Evolutionary conservation across 306 rosid genomes (phyloP).

Genomic region (Lathyrus sativus): DNA sequence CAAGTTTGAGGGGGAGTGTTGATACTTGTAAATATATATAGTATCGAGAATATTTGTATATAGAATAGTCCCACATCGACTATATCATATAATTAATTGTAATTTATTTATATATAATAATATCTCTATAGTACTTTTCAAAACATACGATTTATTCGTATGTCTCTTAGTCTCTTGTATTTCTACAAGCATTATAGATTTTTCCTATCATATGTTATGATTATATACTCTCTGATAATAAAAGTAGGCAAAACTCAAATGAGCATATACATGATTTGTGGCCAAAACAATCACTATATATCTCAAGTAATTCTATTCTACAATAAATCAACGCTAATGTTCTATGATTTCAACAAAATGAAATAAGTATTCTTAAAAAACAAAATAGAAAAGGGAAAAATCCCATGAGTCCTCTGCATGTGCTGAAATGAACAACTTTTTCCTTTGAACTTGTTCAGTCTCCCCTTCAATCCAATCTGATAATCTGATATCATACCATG

Average conservation of each 20-base stretch:
- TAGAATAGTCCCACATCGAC: no score
- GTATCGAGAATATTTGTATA: no score
- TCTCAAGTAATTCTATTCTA: constrained; percentile 18
- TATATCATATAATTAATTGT: no score
- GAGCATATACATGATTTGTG: constrained; percentile 10
- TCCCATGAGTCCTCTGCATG: background rate
- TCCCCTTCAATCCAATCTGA: background rate
- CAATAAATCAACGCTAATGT: background rate
- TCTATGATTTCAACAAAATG: constrained; percentile 1
- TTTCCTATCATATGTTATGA: background rate
- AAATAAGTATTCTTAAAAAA: background rate
- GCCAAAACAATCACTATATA: background rate
- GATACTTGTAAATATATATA: no score
- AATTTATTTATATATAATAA: no score
- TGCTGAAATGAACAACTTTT: background rate
- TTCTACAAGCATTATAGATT: no score
- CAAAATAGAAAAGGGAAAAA: background rate
- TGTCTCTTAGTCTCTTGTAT: no score
- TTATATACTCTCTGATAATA: no score
- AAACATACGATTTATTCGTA: no score
- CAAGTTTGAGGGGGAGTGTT: no score
- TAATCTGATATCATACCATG: constrained; percentile 22
- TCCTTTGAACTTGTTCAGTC: background rate
- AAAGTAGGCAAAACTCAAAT: constrained; percentile 16
- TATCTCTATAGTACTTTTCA: no score